These are phyloP conservation scores for Diaporthe longicolla DNA, from an alignment of 2,329 filamentous ascomycete genomes.

Conservation along the genomic window DNA sequence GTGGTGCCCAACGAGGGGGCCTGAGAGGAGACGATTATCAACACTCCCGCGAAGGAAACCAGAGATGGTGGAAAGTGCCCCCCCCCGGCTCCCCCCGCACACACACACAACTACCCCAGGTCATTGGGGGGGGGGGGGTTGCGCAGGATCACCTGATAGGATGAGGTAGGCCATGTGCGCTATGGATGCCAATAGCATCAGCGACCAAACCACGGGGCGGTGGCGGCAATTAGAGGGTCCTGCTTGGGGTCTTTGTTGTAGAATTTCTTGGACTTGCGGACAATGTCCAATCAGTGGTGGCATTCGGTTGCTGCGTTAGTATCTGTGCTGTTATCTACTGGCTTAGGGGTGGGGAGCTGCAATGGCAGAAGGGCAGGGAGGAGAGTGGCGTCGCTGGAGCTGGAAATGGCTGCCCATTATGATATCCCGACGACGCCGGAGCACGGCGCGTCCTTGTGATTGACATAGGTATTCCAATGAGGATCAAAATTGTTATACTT, in stretches of 20 bases:
- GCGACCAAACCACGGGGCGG: neutral
- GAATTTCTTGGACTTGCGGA: neutral
- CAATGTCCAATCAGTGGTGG: neutral
- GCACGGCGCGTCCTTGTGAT: constrained; percentile 39
- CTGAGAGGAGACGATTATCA: neutral
- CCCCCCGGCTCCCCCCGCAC: too few relatives aligned
- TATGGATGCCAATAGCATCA: constrained; percentile 4
- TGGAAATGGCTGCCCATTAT: constrained; percentile 36
- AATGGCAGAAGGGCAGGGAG: constrained; percentile 2
- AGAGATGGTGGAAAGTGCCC: neutral
- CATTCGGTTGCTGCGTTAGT: neutral
- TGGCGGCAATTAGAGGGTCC: neutral
- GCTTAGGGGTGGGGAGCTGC: neutral
- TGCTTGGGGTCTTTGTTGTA: neutral
- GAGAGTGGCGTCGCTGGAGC: constrained; percentile 24
- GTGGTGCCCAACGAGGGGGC: constrained; percentile 39
- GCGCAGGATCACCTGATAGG: neutral
- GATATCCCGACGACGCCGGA: constrained; percentile 40
- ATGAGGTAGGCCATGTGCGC: neutral
- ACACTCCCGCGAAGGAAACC: neutral
- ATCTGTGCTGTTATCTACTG: constrained; percentile 3
- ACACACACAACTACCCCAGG: too few relatives aligned
- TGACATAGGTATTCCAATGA: constrained; percentile 23
- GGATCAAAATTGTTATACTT: constrained; percentile 28
- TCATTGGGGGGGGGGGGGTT: neutral